Evolutionary conservation across 495 filamentous ascomycete species (phyloP), one percentile per base, ranked within the genome.

Genomic region (Penicillium diatomitis): DNA sequence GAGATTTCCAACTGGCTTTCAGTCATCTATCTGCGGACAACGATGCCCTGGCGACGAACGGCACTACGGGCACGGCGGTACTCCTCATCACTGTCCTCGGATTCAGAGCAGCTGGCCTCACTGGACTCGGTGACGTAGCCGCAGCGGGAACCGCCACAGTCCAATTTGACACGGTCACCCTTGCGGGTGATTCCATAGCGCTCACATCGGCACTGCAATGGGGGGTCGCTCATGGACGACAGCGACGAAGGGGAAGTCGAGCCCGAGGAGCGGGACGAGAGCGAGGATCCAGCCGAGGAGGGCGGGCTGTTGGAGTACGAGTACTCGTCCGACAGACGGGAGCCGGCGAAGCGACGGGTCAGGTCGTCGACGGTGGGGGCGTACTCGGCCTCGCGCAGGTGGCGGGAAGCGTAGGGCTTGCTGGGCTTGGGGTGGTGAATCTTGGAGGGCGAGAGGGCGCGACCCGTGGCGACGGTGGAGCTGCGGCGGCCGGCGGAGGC

Each of bases 171-270:
- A 48, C 88, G 80, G 63, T 90, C 85, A 51, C 90, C 90, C 71
- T 82, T 82, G 70, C 89, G 86, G 49, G 90, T 96, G 75, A 96
- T 94, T 48, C 90, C 90, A 74, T 92, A 96, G 74, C 90, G 88
- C 58, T 96, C 87, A 69, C 90, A 96, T 50, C 80, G 84, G 78
- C 90, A 96, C 48, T 70, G 62, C 43, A 77, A 79, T 66, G 80
- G 79, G 64, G 81, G 81, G 63, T 87, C 86, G 56, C 78, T 85
- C 58, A 90, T 73, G 46, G 80, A 87, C 38, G 77, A 77, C n/a
- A 86, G 76, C 29, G 85, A 87, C 40, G 74, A 81, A 33, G 84
- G 86, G 44, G 79, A 84, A 35, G 78, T 82, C 64, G 77, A 79
- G 73, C 82, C 86, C 41, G 81, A 71, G 42, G 77, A 89, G 68